Base-by-base conservation (phyloP, 139 green algal species). In the Auxenochlorella pyrenoidosa region DNA sequence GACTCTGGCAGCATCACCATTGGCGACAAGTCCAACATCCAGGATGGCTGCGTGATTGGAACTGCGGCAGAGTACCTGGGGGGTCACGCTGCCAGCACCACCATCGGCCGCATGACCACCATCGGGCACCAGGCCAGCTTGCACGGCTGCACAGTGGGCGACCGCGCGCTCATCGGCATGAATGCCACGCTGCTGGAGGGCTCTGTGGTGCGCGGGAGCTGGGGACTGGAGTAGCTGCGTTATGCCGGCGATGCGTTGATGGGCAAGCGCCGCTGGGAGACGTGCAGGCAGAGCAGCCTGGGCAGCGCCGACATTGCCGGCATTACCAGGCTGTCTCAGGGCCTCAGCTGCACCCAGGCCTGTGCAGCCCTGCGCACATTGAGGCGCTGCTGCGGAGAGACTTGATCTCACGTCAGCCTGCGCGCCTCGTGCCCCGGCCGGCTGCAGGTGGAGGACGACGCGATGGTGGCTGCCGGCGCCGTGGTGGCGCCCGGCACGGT, bases 111-210 rank as follows among this genome's bases (percentile, higher is more conserved):
- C 68, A 91, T 96, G 44, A 98, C 99, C 38, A 99, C 98, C 3
- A 86, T 98, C 24, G 96, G 95, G 5, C 96, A 98, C 82, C 91
- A 91, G 36, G 96, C 94, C 1, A 92, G 93, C 19, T 84, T 99
- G 70, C 94, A 97, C 65, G 96, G 96, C n/a, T 98, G 94, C 90
- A 97, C 91, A 3, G 91, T 99, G 24, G 96, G 95, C 26, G 96
- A 99, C 91, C 94, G 95, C 26, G 88, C 79, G 34, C 94, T 99
- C 21, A 94, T 99, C 24, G 97, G 97, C 87, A 99, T 99, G 91
- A 95, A 95, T n/a, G 94, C 98, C 16, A 96, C 96, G 0, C 58
- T 99, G 38, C 89, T 95, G 44, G 94, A 99, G 72, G 96, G 96
- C 21, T 91, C 82, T 12, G 89, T 36, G 60, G 76, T 88, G 86